phyloP scores from a whole-genome alignment of 108 stramenopile species.

The Discostella stelligeroides region DNA sequence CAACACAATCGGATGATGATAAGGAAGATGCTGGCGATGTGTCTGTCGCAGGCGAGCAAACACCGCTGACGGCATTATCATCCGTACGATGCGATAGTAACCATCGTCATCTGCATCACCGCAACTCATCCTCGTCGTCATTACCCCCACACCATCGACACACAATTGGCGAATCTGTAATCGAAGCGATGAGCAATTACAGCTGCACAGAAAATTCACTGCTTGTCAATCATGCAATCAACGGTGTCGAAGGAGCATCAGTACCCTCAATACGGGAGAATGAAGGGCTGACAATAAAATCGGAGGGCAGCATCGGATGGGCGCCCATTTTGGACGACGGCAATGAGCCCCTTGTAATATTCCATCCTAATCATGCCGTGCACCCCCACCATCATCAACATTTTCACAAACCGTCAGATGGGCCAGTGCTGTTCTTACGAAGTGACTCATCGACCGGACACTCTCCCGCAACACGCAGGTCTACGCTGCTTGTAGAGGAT shows the following conservation, averaged over 20 bases:
- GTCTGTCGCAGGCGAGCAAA: no score
- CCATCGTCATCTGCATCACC: not conserved
- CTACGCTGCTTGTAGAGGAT: not conserved
- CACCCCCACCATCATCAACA: constrained; percentile 47
- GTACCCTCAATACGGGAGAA: not conserved
- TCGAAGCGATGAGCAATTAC: constrained; percentile 53
- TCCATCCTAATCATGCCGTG: constrained; percentile 51
- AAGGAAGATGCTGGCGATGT: not conserved
- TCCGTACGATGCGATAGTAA: no score
- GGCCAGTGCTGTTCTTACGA: constrained; percentile 14
- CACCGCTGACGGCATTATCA: no score
- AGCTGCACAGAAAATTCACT: constrained; percentile 33
- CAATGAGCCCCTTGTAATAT: constrained; percentile 37
- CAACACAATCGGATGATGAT: not conserved
- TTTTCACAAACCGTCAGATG: not conserved
- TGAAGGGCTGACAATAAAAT: not conserved
- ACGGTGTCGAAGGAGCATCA: not conserved
- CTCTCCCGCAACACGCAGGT: not conserved
- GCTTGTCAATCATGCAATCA: no score
- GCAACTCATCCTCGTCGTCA: constrained; percentile 6
- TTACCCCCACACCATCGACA: constrained; percentile 24
- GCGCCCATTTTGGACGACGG: constrained; percentile 32
- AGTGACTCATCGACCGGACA: not conserved
- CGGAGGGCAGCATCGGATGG: constrained; percentile 15
- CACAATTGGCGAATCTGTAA: constrained; percentile 38